These are phyloP conservation scores for Candida namnaoensis DNA, from an alignment of 805 yeast genomes.

Conservation along the genomic window DNA sequence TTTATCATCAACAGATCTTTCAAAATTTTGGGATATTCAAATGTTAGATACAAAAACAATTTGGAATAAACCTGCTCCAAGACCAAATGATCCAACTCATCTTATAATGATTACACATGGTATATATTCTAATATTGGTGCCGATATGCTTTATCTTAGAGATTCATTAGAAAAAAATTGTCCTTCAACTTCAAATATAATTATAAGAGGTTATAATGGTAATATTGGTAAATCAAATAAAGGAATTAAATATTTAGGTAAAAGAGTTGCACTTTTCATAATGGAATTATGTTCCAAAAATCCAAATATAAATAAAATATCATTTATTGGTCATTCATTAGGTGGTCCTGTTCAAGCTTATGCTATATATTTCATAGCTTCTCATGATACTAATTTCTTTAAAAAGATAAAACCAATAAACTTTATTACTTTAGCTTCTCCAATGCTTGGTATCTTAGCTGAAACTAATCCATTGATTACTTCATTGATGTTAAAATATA, in stretches of 20 bases:
- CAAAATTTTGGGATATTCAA: conserved; percentile 11
- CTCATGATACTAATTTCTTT: conserved; percentile 62
- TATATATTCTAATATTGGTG: conserved; percentile 78
- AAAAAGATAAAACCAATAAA: conserved; percentile 59
- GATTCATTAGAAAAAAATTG: conserved; percentile 55
- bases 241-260: conserved; percentile 81
- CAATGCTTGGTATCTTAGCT: conserved; percentile 77
- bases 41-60: conserved; percentile 52
- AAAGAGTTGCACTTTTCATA: conserved; percentile 68
- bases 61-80: conserved; percentile 64
- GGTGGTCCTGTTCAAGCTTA: conserved; percentile 92
- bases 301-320: conserved; percentile 46
- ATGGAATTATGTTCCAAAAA: conserved; percentile 32
- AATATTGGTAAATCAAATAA: conserved; percentile 85
- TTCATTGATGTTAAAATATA: conserved; percentile 34
- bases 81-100: conserved; percentile 55
- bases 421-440: conserved; percentile 80
- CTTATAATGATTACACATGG: conserved; percentile 88
- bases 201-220: conserved; percentile 76
- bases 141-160: conserved; percentile 83
- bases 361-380: conserved; percentile 70
- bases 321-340: conserved; percentile 87
- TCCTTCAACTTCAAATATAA: conserved; percentile 43
- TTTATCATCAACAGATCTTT: no score
- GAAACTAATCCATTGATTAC: conserved; percentile 56